Conservation (phyloP, 345 rosid genomes). For the Adansonia digitata region DNA sequence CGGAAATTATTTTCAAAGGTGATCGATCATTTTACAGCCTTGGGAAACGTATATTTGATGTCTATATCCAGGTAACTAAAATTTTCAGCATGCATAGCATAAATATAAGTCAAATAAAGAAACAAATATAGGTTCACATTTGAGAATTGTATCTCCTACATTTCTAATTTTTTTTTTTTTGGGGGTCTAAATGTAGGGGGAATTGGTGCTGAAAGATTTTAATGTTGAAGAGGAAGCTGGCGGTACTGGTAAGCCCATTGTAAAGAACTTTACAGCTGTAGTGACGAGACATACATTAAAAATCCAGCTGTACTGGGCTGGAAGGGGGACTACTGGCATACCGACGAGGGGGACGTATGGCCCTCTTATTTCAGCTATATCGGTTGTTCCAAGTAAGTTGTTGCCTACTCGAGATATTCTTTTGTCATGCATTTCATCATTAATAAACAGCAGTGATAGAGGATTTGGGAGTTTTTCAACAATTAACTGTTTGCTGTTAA, state of each 20-base stretch:
- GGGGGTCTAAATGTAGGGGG: slow-evolving; percentile 29
- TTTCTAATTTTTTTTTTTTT: background rate
- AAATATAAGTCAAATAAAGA: background rate
- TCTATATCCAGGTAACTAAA: slow-evolving; percentile 63
- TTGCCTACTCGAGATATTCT: background rate
- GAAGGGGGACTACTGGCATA: slow-evolving; percentile 69
- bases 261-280: slow-evolving; percentile 26
- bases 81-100: background rate
- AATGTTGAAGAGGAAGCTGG: slow-evolving; percentile 57
- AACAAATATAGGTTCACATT: background rate
- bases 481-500: background rate
- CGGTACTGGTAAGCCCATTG: slow-evolving; percentile 45
- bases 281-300: slow-evolving; percentile 43
- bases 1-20: slow-evolving; percentile 64
- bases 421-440: slow-evolving; percentile 4
- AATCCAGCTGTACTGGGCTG: slow-evolving; percentile 73
- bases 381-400: slow-evolving; percentile 54
- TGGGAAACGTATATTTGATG: slow-evolving; percentile 72
- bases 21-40: slow-evolving; percentile 48
- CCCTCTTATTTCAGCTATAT: slow-evolving; percentile 73
- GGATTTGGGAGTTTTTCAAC: background rate
- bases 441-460: background rate
- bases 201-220: slow-evolving; percentile 51
- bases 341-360: slow-evolving; percentile 69
- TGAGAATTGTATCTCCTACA: background rate